Conservation (phyloP, 1,284 basidiomycete species). For the Schizophyllum commune region DNA sequence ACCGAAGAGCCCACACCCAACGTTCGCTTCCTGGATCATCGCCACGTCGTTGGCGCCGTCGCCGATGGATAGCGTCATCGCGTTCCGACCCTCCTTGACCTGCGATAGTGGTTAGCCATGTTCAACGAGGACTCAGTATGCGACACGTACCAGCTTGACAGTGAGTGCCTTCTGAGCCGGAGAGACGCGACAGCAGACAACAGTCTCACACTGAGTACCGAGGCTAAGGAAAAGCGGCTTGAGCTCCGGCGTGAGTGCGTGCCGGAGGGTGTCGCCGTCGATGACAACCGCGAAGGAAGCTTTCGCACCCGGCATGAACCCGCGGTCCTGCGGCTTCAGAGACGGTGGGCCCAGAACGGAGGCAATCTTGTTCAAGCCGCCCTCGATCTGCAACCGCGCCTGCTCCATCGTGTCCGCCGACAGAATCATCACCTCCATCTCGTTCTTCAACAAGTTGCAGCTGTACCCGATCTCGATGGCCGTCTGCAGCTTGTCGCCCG, state of each 20-base stretch:
- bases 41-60: conserved; percentile 96
- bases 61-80: conserved; percentile 95
- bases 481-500: conserved; percentile 95
- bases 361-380: conserved; percentile 90
- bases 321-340: conserved; percentile 47
- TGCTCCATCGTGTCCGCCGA: conserved; percentile 76
- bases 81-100: conserved; percentile 92
- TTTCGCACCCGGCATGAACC: conserved; percentile 59
- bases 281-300: conserved; percentile 91
- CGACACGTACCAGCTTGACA: conserved; percentile 71
- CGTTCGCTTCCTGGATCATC: conserved; percentile 98
- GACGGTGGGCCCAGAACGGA: conserved; percentile 65
- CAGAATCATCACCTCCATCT: conserved; percentile 96
- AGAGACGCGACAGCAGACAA: conserved; percentile 95
- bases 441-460: conserved; percentile 86
- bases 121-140: not conserved
- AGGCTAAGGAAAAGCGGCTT: conserved; percentile 87
- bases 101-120: conserved; percentile 20
- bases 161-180: conserved; percentile 95
- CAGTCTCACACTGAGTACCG: conserved; percentile 93
- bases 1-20: conserved; percentile 91
- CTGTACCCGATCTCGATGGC: conserved; percentile 94
- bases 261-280: conserved; percentile 87
- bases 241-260: conserved; percentile 73
- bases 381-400: conserved; percentile 84